These are phyloP conservation scores for Acacia crassicarpa DNA, from an alignment of 306 rosid species.

Conservation along the genomic window DNA sequence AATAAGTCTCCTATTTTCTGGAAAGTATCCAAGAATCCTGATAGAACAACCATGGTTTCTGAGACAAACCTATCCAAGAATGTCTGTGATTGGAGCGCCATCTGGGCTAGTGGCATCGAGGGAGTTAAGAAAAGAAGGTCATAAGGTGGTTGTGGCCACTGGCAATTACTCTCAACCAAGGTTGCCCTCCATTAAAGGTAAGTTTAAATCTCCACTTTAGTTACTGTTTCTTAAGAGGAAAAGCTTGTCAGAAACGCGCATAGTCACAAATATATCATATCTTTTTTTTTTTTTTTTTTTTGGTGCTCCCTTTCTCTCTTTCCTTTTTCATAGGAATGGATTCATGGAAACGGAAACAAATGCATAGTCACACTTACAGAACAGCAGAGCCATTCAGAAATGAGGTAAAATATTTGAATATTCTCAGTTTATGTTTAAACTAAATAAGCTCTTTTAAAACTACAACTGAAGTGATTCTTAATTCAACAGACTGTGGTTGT, in stretches of 20 bases:
- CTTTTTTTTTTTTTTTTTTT: no score
- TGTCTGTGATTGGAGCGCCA: slow-evolving; percentile 85
- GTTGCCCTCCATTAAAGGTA: slow-evolving; percentile 78
- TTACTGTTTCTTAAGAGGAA: background rate
- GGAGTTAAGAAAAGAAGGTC: slow-evolving; percentile 87
- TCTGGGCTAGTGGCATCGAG: slow-evolving; percentile 84
- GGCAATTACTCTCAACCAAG: slow-evolving; percentile 80
- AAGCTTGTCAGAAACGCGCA: background rate
- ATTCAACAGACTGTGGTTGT: slow-evolving; percentile 70
- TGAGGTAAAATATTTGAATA: slow-evolving; percentile 51
- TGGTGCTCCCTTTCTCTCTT: background rate
- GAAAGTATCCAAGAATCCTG: background rate
- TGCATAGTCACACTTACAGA: slow-evolving; percentile 86
- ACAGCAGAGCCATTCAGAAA: slow-evolving; percentile 68
- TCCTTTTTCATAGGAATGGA: slow-evolving; percentile 61
- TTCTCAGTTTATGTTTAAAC: background rate
- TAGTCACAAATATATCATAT: background rate
- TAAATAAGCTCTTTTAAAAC: background rate
- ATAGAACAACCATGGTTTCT: slow-evolving; percentile 53
- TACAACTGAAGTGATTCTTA: background rate
- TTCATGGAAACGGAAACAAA: slow-evolving; percentile 81
- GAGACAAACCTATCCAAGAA: slow-evolving; percentile 48
- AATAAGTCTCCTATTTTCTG: background rate
- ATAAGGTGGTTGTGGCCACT: slow-evolving; percentile 54
- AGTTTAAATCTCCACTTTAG: background rate